Base-by-base conservation (phyloP, 2,329 filamentous ascomycete species). In the Curvularia eragrostidis region DNA sequence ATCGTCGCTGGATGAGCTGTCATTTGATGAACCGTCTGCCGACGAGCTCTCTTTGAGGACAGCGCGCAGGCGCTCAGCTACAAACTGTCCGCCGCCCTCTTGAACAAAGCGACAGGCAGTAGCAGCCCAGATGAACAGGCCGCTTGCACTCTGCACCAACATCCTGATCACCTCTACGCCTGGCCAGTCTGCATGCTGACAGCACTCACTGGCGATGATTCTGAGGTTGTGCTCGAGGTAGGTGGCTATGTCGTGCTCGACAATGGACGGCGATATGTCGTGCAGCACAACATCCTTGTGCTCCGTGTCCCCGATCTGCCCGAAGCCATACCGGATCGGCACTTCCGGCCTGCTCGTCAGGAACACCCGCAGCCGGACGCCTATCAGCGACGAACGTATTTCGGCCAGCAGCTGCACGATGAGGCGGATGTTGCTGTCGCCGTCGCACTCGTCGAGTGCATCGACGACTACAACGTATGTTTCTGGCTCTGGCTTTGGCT, bases 371-470 rank as follows among this genome's bases (percentile, higher is more conserved):
- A 68, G 41, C 26, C 46, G 52, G 12, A 56, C 41, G 0, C 28
- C 19, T 12, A n/a, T 39, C 13, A 63, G 38, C 21, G 44, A 47
- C 26, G 26, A 28, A 9, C 38, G 49, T 26, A 28, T 41, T 24
- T 57, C 43, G 10, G 63, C 54, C 23, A 65, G 42, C 28, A 63
- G 59, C 48, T 52, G 60, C 24, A 67, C 34, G 26, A 67, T 67
- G 9, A 57, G 48, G 24, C 46, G 42, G 49, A 64, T 48, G 26
- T 64, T 48, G 53, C 52, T 50, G 13, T 67, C 58, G 44, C 54
- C 26, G 13, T 72, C 68, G 50, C 72, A 75, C 52, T 75, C 71
- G 49, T 75, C 71, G 6, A 76, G 65, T 3, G 74, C 73, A 62
- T 76, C 63, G 19, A 65, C 48, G 3, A 67, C 63, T 24, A 67